phyloP scores from a whole-genome alignment of 805 yeast genomes.

The Nakazawaea wyomingensis region DNA sequence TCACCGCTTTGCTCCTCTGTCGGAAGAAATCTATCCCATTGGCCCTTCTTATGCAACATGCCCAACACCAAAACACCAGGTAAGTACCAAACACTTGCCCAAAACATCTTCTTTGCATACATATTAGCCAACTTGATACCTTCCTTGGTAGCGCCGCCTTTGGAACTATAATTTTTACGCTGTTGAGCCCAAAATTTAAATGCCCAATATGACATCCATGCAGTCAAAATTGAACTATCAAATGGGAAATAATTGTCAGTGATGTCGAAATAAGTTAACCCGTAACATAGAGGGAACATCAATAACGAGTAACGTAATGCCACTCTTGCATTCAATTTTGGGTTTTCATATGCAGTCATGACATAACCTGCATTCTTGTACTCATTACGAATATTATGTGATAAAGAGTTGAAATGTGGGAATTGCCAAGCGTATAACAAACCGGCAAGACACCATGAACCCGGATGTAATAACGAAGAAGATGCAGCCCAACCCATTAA shows the following conservation, averaged over 20 bases:
- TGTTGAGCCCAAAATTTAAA: conserved; percentile 85
- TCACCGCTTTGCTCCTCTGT: background rate
- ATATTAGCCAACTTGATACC: conserved; percentile 56
- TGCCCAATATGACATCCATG: conserved; percentile 80
- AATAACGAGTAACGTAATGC: conserved; percentile 84
- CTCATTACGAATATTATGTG: conserved; percentile 83
- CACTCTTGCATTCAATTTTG: conserved; percentile 87
- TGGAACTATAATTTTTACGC: conserved; percentile 44
- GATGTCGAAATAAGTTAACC: conserved; percentile 69
- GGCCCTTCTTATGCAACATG: conserved; percentile 91
- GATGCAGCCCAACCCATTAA: conserved; percentile 99
- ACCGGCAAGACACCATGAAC: conserved; percentile 91
- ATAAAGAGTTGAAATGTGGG: conserved; percentile 92
- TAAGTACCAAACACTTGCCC: conserved; percentile 92
- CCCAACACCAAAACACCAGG: conserved; percentile 89
- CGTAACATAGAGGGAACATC: conserved; percentile 92
- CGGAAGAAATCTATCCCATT: conserved; percentile 68
- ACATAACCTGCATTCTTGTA: conserved; percentile 92
- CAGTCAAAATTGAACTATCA: conserved; percentile 81
- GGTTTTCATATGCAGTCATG: conserved; percentile 95
- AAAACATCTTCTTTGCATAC: conserved; percentile 80
- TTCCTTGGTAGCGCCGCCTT: conserved; percentile 42
- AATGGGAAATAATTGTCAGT: conserved; percentile 76
- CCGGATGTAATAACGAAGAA: conserved; percentile 74
- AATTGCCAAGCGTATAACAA: conserved; percentile 96